Evolutionary conservation across 208 protist genomes (phyloP).

Genomic region (Vickermania spadyakhi): DNA sequence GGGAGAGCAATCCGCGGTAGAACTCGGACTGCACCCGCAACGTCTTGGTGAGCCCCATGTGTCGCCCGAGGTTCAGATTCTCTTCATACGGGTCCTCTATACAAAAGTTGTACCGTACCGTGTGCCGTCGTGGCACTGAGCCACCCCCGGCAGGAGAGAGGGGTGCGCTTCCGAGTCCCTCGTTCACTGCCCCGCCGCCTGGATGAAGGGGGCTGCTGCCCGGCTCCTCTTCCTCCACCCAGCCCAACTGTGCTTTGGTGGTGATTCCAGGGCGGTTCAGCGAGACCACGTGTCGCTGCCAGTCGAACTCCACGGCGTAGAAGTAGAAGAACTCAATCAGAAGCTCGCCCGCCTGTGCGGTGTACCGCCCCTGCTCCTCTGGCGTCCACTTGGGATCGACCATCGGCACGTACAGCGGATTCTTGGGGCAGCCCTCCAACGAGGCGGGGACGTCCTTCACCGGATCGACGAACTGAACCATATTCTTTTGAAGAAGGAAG

Average conservation of each 20-base stretch:
- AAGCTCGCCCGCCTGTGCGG: conserved; percentile 55
- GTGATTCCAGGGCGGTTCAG: conserved; percentile 70
- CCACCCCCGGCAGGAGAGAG: conserved; percentile 2
- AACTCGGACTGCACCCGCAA: conserved; percentile 77
- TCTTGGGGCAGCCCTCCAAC: conserved; percentile 21
- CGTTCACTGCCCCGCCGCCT: conserved; percentile 7
- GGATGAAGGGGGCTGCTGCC: neutral
- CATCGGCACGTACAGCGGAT: conserved; percentile 48
- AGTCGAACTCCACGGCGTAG: conserved; percentile 87
- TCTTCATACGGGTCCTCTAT: conserved; percentile 90
- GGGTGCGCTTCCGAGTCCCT: neutral
- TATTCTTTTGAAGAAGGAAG: conserved; percentile 70
- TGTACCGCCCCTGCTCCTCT: conserved; percentile 19
- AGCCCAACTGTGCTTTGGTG: conserved; percentile 68
- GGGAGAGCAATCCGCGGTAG: conserved; percentile 58
- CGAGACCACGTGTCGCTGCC: conserved; percentile 77
- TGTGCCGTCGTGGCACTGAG: conserved; percentile 4
- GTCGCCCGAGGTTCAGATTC: conserved; percentile 75
- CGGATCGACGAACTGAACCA: conserved; percentile 76
- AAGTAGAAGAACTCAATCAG: conserved; percentile 88
- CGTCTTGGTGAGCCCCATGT: conserved; percentile 81
- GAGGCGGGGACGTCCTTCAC: conserved; percentile 47
- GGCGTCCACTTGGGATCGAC: conserved; percentile 17
- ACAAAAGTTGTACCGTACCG: conserved; percentile 70
- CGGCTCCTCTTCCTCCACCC: conserved; percentile 57